These are phyloP conservation scores for Clavispora asparagi DNA, from an alignment of 805 yeast species.

Conservation along the genomic window DNA sequence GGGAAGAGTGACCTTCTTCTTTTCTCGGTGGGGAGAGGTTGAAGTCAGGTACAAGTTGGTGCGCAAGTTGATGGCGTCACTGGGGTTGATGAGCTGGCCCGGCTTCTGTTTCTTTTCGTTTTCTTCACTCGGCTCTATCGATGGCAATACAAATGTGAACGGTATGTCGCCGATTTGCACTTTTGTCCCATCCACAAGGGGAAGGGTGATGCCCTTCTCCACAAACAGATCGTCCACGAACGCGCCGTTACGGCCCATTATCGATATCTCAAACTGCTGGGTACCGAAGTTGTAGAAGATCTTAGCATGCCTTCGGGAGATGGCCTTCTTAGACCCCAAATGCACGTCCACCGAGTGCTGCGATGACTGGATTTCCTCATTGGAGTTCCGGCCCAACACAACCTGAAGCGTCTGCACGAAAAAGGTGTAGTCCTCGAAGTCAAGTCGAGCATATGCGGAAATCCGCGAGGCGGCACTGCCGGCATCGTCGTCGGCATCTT, in stretches of 20 bases:
- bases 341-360: slow-evolving; percentile 85
- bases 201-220: slow-evolving; percentile 88
- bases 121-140: slow-evolving; percentile 40
- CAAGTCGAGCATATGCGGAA: slow-evolving; percentile 70
- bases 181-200: slow-evolving; percentile 72
- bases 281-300: slow-evolving; percentile 96
- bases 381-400: slow-evolving; percentile 79
- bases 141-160: slow-evolving; percentile 82
- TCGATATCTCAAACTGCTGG: slow-evolving; percentile 86
- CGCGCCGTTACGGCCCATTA: slow-evolving; percentile 93
- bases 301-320: slow-evolving; percentile 90
- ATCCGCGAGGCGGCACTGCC: slow-evolving; percentile 24
- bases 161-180: slow-evolving; percentile 92
- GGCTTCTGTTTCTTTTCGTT: slow-evolving; percentile 17
- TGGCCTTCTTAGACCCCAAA: slow-evolving; percentile 86
- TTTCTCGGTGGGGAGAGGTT: slow-evolving; percentile 16
- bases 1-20: slow-evolving; percentile 2
- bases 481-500: slow-evolving; percentile 1
- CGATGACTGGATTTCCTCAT: slow-evolving; percentile 48
- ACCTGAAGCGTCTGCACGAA: slow-evolving; percentile 96
- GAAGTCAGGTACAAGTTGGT: slow-evolving; percentile 39
- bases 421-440: slow-evolving; percentile 88
- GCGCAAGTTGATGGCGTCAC: slow-evolving; percentile 55
- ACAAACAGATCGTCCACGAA: slow-evolving; percentile 89
- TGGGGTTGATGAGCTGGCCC: slow-evolving; percentile 48